Percentiles rank a stretch among this genome's conserved stretches.
Evolutionary conservation across 345 rosid species (phyloP).

Genomic region (Eucalyptus microcorys): DNA sequence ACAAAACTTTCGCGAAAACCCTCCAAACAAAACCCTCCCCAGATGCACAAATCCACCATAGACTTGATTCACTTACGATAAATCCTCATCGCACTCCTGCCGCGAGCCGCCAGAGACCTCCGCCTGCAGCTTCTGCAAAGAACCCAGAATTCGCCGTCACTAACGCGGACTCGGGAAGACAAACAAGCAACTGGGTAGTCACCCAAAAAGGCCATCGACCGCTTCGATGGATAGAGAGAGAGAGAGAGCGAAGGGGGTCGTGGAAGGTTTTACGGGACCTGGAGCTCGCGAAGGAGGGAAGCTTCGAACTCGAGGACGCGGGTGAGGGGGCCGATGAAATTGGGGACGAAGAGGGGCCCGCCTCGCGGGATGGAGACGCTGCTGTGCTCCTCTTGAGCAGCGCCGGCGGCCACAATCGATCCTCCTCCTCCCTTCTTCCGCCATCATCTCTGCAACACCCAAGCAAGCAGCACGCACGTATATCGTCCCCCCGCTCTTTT

Average conservation of each 20-base stretch:
- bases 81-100: slow-evolving; percentile 4
- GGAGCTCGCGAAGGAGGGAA: slow-evolving; percentile 13
- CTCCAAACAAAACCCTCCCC: background rate
- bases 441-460: background rate
- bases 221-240: background rate
- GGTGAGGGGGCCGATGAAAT: slow-evolving; percentile 30
- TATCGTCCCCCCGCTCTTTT: background rate
- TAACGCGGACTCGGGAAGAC: background rate
- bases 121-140: slow-evolving; percentile 16
- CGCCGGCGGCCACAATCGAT: background rate
- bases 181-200: background rate
- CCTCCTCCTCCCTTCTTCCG: background rate
- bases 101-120: slow-evolving; percentile 15
- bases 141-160: background rate
- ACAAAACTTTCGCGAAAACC: background rate
- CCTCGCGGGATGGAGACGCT: slow-evolving; percentile 21
- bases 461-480: background rate
- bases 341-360: slow-evolving; percentile 37
- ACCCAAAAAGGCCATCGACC: background rate
- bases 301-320: slow-evolving; percentile 27
- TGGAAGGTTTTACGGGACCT: slow-evolving; percentile 3
- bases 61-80: slow-evolving; percentile 13
- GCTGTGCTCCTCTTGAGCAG: background rate
- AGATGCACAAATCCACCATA: background rate
- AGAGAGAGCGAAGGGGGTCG: background rate